These are phyloP conservation scores for Tulasnella sp. DNA, from an alignment of 768 basidiomycete genomes.

Conservation along the genomic window DNA sequence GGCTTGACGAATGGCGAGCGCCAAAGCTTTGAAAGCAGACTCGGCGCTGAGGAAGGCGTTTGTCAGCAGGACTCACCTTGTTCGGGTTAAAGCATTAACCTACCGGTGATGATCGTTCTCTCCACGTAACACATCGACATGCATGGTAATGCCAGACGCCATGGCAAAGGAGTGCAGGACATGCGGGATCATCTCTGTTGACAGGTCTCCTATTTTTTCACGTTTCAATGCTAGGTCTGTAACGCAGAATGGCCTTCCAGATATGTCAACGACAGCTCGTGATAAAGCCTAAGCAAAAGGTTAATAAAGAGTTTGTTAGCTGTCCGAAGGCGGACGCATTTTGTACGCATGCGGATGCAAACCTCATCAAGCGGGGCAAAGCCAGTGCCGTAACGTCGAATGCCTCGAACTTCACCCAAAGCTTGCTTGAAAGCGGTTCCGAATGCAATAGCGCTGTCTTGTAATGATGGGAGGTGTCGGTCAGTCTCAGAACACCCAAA, in stretches of 20 bases:
- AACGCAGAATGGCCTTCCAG: conserved; percentile 91
- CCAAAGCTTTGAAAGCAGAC: conserved; percentile 96
- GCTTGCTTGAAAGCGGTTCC: conserved; percentile 91
- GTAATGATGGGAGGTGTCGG: conserved; percentile 28
- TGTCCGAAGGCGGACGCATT: background rate
- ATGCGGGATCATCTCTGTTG: conserved; percentile 97
- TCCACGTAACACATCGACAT: conserved; percentile 87
- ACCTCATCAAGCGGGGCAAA: conserved; percentile 98
- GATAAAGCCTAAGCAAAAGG: conserved; percentile 61
- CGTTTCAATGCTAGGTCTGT: conserved; percentile 78
- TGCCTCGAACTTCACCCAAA: conserved; percentile 87
- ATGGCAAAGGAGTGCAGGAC: conserved; percentile 98
- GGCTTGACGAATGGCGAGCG: conserved; percentile 91
- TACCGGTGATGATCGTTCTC: conserved; percentile 98
- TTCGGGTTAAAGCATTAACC: conserved; percentile 22
- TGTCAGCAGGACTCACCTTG: background rate
- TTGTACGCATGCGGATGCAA: conserved; percentile 19
- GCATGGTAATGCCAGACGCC: conserved; percentile 85
- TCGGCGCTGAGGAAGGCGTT: conserved; percentile 54
- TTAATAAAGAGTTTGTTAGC: conserved; percentile 4
- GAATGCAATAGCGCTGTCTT: conserved; percentile 80
- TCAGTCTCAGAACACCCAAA: background rate
- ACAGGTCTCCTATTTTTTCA: conserved; percentile 89
- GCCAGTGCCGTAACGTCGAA: conserved; percentile 89
- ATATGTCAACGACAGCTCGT: conserved; percentile 95